phyloP scores from a whole-genome alignment of 1,284 basidiomycete species.

The Jaminaea rosea region DNA sequence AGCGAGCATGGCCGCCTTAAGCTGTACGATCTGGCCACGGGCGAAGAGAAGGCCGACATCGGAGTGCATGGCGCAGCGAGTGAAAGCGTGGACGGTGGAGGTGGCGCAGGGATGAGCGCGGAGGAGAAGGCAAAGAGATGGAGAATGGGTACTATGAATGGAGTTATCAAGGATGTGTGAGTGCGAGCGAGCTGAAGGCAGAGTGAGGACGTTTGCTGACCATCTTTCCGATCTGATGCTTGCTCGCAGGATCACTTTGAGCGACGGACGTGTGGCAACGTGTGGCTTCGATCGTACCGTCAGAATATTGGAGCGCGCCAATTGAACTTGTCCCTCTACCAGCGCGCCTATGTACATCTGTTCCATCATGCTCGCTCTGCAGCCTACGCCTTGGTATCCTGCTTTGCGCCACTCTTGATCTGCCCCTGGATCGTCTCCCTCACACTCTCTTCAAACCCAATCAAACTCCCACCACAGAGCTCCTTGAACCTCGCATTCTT shows the following conservation, averaged over 20 bases:
- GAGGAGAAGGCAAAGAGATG: slow-evolving; percentile 2
- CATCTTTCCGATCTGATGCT: not conserved
- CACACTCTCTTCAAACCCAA: not conserved
- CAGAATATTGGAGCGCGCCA: no score
- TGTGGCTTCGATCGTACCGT: not conserved
- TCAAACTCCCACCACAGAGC: no score
- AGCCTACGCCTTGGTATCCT: no score
- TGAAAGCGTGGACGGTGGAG: not conserved
- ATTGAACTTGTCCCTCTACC: no score
- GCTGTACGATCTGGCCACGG: slow-evolving; percentile 1
- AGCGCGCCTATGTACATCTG: no score
- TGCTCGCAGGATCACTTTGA: not conserved
- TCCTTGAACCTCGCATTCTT: no score
- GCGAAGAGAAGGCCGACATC: not conserved
- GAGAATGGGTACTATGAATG: not conserved
- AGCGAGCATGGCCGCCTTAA: slow-evolving; percentile 36
- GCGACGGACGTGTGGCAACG: not conserved
- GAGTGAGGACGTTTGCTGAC: not conserved
- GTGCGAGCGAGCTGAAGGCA: not conserved
- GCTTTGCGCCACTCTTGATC: not conserved
- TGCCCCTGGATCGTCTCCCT: not conserved
- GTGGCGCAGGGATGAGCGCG: not conserved
- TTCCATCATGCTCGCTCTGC: no score
- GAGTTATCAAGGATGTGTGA: not conserved
- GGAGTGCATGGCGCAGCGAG: not conserved